Evolutionary conservation across 805 yeast species (phyloP).

Genomic region (Nakazawaea pomicola): DNA sequence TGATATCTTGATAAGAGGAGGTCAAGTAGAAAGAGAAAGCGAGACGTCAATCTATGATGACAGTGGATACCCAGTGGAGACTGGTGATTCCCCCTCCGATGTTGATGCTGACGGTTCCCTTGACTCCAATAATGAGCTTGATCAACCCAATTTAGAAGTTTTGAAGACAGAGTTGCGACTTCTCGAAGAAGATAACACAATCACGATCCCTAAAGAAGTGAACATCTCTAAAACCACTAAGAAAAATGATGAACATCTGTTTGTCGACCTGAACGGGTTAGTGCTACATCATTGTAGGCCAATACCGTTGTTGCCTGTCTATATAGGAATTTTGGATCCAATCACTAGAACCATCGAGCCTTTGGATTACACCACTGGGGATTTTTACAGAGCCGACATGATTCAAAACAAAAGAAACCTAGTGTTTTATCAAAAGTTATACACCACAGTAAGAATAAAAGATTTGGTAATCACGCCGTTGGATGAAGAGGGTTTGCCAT

Average conservation of each 20-base stretch:
- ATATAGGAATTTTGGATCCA: constrained; percentile 6
- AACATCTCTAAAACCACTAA: neutral
- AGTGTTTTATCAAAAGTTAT: constrained; percentile 10
- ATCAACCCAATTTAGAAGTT: too few species aligned
- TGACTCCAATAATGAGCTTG: too few species aligned
- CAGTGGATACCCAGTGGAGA: neutral
- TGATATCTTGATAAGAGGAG: constrained; percentile 5
- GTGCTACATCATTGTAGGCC: constrained; percentile 1
- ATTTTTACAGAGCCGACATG: neutral
- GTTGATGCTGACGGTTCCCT: neutral
- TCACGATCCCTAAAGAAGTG: constrained; percentile 6
- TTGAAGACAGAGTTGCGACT: constrained; percentile 1
- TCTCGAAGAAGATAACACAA: constrained; percentile 7
- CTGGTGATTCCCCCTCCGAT: neutral
- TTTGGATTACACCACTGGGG: constrained; percentile 1
- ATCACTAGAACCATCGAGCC: neutral
- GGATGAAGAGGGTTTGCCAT: neutral
- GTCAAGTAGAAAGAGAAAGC: neutral
- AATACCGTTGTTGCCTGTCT: constrained; percentile 6
- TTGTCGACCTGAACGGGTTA: neutral
- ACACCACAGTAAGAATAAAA: constrained; percentile 2
- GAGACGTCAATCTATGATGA: too few species aligned
- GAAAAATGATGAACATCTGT: neutral
- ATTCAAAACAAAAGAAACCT: constrained; percentile 1
- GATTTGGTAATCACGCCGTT: constrained; percentile 6